Evolutionary conservation across 169 alveolate species (phyloP).

Genomic region (Eimeria necatrix): DNA sequence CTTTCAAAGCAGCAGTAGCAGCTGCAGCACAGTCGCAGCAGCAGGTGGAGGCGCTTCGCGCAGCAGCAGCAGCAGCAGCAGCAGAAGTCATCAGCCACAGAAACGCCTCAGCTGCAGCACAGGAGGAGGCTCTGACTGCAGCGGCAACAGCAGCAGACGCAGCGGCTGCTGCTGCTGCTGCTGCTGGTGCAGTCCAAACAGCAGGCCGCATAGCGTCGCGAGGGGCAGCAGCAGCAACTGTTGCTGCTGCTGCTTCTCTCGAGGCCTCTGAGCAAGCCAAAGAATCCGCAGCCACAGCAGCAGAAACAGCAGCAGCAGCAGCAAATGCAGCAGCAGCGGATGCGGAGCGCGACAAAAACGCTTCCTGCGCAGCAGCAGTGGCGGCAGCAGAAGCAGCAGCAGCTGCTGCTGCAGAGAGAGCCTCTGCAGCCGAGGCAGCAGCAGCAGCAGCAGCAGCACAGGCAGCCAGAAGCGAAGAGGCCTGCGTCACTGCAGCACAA

Average conservation of each 20-base stretch:
- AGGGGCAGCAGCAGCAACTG: constrained; percentile 41
- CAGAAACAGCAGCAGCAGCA: constrained; percentile 44
- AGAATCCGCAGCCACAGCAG: neutral
- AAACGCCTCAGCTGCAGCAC: neutral
- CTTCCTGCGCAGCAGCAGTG: neutral
- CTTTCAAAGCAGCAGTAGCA: neutral
- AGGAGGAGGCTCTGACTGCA: neutral
- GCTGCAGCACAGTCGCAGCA: constrained; percentile 30
- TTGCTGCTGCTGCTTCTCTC: constrained; percentile 44
- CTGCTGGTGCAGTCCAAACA: neutral
- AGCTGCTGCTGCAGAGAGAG: constrained; percentile 19
- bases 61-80: neutral
- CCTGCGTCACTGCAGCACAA: constrained; percentile 18
- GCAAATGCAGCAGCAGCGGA: neutral
- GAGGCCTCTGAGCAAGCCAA: constrained; percentile 15
- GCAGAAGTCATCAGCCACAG: neutral
- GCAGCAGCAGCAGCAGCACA: constrained; percentile 15
- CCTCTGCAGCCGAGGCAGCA: constrained; percentile 17
- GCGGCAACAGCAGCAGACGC: constrained; percentile 47
- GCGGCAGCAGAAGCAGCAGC: neutral
- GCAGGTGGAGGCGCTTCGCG: neutral
- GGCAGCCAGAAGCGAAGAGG: constrained; percentile 39
- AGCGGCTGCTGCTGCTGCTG: constrained; percentile 28
- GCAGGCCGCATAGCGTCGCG: neutral
- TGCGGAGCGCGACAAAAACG: neutral